Base-by-base conservation (phyloP, 2,329 filamentous ascomycete species). In the Metarhizium brunneum region DNA sequence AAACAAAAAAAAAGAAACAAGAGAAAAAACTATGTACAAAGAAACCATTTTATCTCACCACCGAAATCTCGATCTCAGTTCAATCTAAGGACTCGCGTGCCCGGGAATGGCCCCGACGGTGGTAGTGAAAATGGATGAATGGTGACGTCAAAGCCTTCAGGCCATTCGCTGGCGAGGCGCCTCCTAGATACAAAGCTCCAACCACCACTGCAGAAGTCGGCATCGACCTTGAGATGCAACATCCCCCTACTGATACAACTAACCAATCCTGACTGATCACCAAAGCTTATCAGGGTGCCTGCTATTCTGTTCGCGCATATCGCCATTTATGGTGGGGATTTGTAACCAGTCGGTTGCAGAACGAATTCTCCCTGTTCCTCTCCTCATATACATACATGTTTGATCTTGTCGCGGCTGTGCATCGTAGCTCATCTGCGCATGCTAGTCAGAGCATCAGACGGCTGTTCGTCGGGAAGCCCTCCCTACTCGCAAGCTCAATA, bases 61-160 rank as follows among this genome's bases (percentile, higher is more conserved):
- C 58, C 59, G 58, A 59, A 63, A 65, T 65, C 66, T 68, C 66
- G 66, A 69, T 69, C 58, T 59, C 58, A 49, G 55, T 47, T 14
- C 32, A 25, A 6, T 40, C 13, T 7, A n/a, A n/a, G 35, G 14
- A 50, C 43, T 30, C 10, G 35, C 36, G 40, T 40, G 50, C 42
- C 29, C 47, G 16, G 48, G 16, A 7, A n/a, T 10, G 13, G 30
- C 16, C 30, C 32, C 32, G 29, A 35, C 40, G 30, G 40, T 18
- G n/a, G 20, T n/a, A n/a, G 8, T 10, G 29, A 47, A 45, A 32
- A 30, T 32, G 54, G 53, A 55, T 25, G 45, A 16, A 25, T 48
- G 45, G 20, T 48, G 45, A 48, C 45, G 45, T 48, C 45, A 48
- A 48, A 48, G n/a, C 25, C 13, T n/a, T 30, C 13, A 29, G 18